Conservation (phyloP, 768 basidiomycete species). For the Hypholoma fasciculare region DNA sequence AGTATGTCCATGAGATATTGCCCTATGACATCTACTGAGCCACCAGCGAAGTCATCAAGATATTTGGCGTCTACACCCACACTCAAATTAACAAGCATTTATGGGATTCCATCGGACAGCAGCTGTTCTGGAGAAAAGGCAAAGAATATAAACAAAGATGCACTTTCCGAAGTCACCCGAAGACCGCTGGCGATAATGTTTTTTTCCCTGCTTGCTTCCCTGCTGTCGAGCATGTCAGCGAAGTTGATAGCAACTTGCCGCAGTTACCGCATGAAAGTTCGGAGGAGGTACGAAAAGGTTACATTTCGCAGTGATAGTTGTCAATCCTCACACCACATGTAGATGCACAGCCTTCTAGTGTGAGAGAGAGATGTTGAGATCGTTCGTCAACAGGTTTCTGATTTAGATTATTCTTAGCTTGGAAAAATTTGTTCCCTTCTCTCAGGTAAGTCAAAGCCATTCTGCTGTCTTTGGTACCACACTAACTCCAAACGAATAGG, state of each 20-base stretch:
- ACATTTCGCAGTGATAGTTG: background rate
- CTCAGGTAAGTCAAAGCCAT: constrained; percentile 29
- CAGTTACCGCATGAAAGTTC: constrained; percentile 43
- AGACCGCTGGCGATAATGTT: constrained; percentile 17
- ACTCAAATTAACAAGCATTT: constrained; percentile 36
- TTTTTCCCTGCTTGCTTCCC: constrained; percentile 36
- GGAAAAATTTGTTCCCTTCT: constrained; percentile 47
- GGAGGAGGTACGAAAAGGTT: constrained; percentile 39
- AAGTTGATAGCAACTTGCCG: constrained; percentile 20
- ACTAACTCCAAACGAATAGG: constrained; percentile 9
- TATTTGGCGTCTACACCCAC: constrained; percentile 41
- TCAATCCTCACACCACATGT: background rate
- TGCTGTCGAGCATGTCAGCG: constrained; percentile 24
- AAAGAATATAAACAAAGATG: constrained; percentile 46
- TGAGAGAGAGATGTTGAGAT: constrained; percentile 32
- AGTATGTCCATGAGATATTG: constrained; percentile 11
- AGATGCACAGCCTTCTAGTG: constrained; percentile 65
- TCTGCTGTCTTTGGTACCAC: background rate
- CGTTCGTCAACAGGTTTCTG: background rate
- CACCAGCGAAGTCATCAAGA: constrained; percentile 26
- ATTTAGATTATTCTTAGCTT: constrained; percentile 24
- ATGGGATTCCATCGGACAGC: constrained; percentile 38
- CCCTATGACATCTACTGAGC: background rate
- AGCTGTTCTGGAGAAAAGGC: constrained; percentile 36
- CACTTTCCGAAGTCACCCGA: constrained; percentile 48